These are phyloP conservation scores for Malus hybrid DNA, from an alignment of 331 rosid genomes.

Conservation along the genomic window DNA sequence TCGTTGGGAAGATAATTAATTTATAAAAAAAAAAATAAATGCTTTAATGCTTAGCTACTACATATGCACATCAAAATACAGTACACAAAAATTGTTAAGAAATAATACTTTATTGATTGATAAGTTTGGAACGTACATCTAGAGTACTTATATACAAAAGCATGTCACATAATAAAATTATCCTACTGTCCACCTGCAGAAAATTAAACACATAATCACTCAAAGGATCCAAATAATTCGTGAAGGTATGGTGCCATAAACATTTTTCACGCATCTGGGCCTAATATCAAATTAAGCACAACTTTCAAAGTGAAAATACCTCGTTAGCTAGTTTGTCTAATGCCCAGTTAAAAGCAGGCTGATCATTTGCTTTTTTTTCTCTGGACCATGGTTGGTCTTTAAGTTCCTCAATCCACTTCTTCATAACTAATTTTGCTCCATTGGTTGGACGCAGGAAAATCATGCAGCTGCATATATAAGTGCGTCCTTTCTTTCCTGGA, in stretches of 20 bases:
- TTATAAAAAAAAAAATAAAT: too few relatives aligned
- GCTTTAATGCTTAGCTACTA: too few relatives aligned
- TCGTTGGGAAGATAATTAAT: too few relatives aligned
- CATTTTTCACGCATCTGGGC: too few relatives aligned
- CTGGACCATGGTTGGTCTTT: slow-evolving; percentile 73
- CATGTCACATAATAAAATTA: too few relatives aligned
- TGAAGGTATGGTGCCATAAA: too few relatives aligned
- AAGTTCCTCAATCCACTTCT: slow-evolving; percentile 87
- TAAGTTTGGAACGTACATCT: too few relatives aligned
- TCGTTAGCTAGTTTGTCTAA: slow-evolving; percentile 67
- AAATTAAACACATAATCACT: slow-evolving; percentile 8
- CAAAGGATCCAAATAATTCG: neutral
- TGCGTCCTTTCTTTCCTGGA: slow-evolving; percentile 96
- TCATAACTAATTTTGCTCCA: slow-evolving; percentile 71
- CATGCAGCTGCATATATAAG: slow-evolving; percentile 95
- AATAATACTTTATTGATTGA: too few relatives aligned
- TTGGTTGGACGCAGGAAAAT: slow-evolving; percentile 60
- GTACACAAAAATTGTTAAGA: too few relatives aligned
- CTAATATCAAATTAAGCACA: neutral
- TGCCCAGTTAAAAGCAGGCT: slow-evolving; percentile 99
- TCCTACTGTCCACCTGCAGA: slow-evolving; percentile 77
- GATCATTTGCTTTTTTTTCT: slow-evolving; percentile 79
- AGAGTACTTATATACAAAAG: too few relatives aligned
- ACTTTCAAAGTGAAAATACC: slow-evolving; percentile 29
- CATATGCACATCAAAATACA: too few relatives aligned